Base-by-base conservation (phyloP, 352 stramenopile genomes). In the Phytophthora europaea region DNA sequence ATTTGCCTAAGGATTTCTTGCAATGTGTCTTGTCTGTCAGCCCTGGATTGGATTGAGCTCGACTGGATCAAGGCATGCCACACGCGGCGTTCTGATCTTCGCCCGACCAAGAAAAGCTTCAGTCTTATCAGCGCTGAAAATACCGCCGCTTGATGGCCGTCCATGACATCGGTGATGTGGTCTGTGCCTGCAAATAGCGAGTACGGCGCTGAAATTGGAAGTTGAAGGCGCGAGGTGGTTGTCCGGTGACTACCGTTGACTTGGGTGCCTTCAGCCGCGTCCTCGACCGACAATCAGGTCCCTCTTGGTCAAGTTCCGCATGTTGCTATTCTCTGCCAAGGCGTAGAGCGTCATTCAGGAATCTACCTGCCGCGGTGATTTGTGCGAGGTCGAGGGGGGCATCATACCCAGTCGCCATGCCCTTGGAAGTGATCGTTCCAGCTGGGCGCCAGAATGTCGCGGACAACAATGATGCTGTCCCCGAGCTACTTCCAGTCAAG, bases 241-340 rank as follows among this genome's bases (percentile, higher is more conserved):
- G 45, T 61, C 71, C 67, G 61, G 67, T 78, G 71, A 78, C 71
- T 75, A 61, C 66, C 71, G 66, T 75, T 78, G 71, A 78, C 74
- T 61, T 60, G 33, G 43, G 33, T 45, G 52, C 53, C 67, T 70
- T 79, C 67, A 70, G 54, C 64, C 57, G 76, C 68, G 73, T 80
- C 68, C 68, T 80, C 73, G 67, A 45, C 20, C 57, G 16, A 64
- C 50, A 36, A 36, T 56, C 50, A 47, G 18, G 34, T 18, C 23
- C 22, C 28, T 55, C 28, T 20, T 55, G 16, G 15, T 54, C 36
- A 56, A 20, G 18, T 15, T 60, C 13, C 59, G 67, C 13, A 70
- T 78, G 58, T 40, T 63, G 63, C 69, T 54, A 52, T 59, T 72
- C 50, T 64, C 65, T 61, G 40, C 53, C 22, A 4, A 50, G 23